phyloP scores from a whole-genome alignment of 2,329 filamentous ascomycete species.

The Didymosphaeria variabile region DNA sequence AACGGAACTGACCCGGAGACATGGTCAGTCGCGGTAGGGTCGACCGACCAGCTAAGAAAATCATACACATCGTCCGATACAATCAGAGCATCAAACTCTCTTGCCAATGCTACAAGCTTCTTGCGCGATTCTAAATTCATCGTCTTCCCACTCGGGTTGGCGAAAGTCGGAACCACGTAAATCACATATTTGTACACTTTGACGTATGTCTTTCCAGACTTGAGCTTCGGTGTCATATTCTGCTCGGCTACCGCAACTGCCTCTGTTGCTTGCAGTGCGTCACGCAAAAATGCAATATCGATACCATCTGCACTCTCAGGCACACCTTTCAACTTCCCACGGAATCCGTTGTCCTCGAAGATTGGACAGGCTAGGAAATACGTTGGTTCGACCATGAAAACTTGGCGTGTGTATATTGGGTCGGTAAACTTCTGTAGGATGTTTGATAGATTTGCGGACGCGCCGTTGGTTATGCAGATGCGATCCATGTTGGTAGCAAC shows the following conservation, averaged over 20 bases:
- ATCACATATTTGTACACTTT: constrained; percentile 89
- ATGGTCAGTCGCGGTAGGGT: constrained; percentile 30
- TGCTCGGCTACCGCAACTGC: not conserved
- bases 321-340: constrained; percentile 68
- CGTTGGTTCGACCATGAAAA: constrained; percentile 84
- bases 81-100: constrained; percentile 81
- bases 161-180: constrained; percentile 87
- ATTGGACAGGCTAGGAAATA: constrained; percentile 86
- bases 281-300: constrained; percentile 69
- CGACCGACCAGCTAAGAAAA: constrained; percentile 79
- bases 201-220: constrained; percentile 56
- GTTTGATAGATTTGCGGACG: constrained; percentile 81
- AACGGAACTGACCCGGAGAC: constrained; percentile 64
- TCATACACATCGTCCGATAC: constrained; percentile 95
- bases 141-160: constrained; percentile 86
- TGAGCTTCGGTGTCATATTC: not conserved
- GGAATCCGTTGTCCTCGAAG: constrained; percentile 81
- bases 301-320: constrained; percentile 82
- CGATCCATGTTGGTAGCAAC: constrained; percentile 62
- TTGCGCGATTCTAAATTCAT: constrained; percentile 77
- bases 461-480: constrained; percentile 85
- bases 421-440: constrained; percentile 84
- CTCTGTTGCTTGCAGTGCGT: constrained; percentile 23
- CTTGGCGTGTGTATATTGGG: constrained; percentile 73
- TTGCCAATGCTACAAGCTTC: constrained; percentile 76